Base-by-base conservation (phyloP, 148 eudicot genomes). In the Mesembryanthemum crystallinum region DNA sequence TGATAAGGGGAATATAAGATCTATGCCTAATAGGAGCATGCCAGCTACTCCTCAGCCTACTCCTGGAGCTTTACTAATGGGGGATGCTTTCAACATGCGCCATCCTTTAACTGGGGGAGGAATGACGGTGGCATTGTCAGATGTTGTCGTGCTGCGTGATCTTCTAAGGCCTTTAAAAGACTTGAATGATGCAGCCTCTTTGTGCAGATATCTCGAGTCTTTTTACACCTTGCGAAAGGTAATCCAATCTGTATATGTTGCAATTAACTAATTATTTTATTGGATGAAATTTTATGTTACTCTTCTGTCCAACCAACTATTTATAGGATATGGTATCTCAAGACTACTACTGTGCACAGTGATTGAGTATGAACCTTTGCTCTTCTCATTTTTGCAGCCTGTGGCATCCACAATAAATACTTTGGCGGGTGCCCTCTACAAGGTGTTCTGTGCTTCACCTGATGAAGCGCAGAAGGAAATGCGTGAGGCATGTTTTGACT, bases 91-190 rank as follows among this genome's bases (percentile, higher is more conserved):
- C 83, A 92, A 91, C 85, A 91, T 89, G 93, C 93, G 93, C 25
- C 97, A 91, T 86, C 97, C 97, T 64, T 83, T 91, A 77, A 89
- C 92, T 37, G 94, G 97, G 33, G 97, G 97, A 73, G 97, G 97
- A 71, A 92, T 92, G 97, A 92, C 94, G 0, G 97, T 92, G 39
- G 97, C 94, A 39, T 85, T 92, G 63, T 87, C 91, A 23, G 94
- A 92, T 73, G 83, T 92, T 59, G 91, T 87, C 20, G 80, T 92
- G 57, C 78, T 92, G 15, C 82, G 86, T 33, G 79, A 90, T 82
- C 91, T 92, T 76, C 82, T 92, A 8, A 90, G 85, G 86, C 92
- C 91, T 59, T 60, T 92, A 74, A 68, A 45, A 47, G 82, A 88
- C 77, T 76, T 92, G 63, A 84, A 82, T 45, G 85, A 92, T 80